Percentiles rank a stretch among this genome's conserved stretches.
These are phyloP conservation scores for Ustilago crameri DNA, from an alignment of 1,284 basidiomycete genomes.

Conservation along the genomic window DNA sequence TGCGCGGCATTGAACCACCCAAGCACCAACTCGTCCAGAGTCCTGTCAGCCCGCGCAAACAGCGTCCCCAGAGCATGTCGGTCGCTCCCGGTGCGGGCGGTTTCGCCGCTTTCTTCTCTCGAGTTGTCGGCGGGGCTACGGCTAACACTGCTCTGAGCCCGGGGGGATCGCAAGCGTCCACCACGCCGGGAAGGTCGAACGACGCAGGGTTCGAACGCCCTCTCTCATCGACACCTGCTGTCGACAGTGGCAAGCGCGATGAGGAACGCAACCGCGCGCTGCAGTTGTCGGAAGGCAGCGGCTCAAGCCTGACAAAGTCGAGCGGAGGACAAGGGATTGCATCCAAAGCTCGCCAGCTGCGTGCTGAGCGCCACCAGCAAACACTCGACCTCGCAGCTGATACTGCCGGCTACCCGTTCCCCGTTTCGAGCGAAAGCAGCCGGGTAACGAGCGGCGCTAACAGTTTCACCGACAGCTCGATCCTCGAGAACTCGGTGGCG, in stretches of 20 bases:
- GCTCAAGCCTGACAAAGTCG: slow-evolving; percentile 28
- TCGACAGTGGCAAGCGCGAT: slow-evolving; percentile 16
- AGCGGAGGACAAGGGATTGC: slow-evolving; percentile 32
- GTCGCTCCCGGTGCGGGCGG: slow-evolving; percentile 31
- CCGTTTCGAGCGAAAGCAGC: slow-evolving; percentile 20
- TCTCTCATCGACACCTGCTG: slow-evolving; percentile 22
- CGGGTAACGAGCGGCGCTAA: slow-evolving; percentile 24
- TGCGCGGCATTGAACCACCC: slow-evolving; percentile 54
- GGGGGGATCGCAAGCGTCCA: slow-evolving; percentile 28
- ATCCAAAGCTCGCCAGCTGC: slow-evolving; percentile 32
- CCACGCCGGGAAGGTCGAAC: slow-evolving; percentile 11
- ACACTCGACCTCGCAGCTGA: slow-evolving; percentile 37
- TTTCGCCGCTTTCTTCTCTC: slow-evolving; percentile 56
- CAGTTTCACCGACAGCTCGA: slow-evolving; percentile 33
- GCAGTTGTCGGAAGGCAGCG: slow-evolving; percentile 32
- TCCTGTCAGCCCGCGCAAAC: slow-evolving; percentile 15
- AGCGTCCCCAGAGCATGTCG: slow-evolving; percentile 25
- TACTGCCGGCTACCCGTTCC: slow-evolving; percentile 22
- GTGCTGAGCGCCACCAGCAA: slow-evolving; percentile 39
- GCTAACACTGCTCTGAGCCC: slow-evolving; percentile 17
- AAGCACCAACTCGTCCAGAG: slow-evolving; percentile 52
- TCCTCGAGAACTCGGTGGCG: slow-evolving; percentile 41
- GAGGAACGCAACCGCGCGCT: slow-evolving; percentile 34
- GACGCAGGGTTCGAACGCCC: slow-evolving; percentile 16
- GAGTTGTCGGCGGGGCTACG: slow-evolving; percentile 49